Evolutionary conservation across 169 alveolate species (phyloP), one percentile per base, ranked within the genome.

Genomic region (Eimeria necatrix): DNA sequence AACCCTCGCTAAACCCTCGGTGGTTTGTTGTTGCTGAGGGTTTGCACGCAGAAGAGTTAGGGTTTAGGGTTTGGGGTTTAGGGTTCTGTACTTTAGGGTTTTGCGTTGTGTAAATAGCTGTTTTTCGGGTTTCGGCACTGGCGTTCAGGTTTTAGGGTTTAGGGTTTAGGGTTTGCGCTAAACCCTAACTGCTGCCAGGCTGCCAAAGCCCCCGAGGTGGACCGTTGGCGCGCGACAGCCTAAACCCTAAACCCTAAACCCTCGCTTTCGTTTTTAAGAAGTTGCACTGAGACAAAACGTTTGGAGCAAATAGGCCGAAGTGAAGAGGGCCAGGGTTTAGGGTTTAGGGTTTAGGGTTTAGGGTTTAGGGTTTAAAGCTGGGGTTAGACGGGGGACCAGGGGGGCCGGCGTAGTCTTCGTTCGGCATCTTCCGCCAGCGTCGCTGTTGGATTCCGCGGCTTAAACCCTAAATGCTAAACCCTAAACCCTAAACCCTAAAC

Each of bases 291-390:
- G 49, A 9, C 22, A 32, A 26, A 4, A 41, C 26, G 60, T 12
- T 46, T 74, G n/a, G 85, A 41, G 20, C 41, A 32, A 32, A 32
- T 32, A 32, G 41, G 41, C 41, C 41, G 41, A 32, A 32, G 41
- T 32, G 56, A 26, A 41, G 10, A 73, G 46, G 83, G 18, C 18
- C 1, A 76, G 87, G 87, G 87, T 76, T 46, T 76, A 76, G 87
- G 87, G 83, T 32, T 26, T 64, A 22, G 46, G 22, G 76, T 22
- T 64, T 22, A 22, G 32, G 76, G 87, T 48, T 76, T 76, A 48
- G 87, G 61, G 87, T 76, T 76, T 76, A 51, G 87, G 87, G 87
- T 76, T 26, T 26, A 68, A 48, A 48, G n/a, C 78, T 16, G 78
- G 85, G 24, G 78, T 48, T 68, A 68, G 78, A 68, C 78, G 26